Evolutionary conservation across 1,139 yeast genomes (phyloP), one percentile per base, ranked within the genome.

Genomic region (Ogataea hybrid): DNA sequence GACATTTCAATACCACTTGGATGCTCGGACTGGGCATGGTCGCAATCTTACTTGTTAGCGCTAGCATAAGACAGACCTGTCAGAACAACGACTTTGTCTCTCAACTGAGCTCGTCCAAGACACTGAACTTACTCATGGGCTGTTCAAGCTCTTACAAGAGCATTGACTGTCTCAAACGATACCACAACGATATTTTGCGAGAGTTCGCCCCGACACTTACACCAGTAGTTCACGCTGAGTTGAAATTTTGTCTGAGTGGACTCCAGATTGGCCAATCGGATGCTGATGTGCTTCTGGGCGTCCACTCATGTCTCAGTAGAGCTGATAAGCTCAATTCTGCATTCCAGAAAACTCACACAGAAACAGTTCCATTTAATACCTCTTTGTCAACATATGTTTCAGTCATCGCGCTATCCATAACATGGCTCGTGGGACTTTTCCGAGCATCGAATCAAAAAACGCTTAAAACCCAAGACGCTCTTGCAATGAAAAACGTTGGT

Each of bases 111-210:
- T 8, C 35, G 6, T 39, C 42, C 9, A 16, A 23, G 25, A 25
- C 44, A 6, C 25, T 44, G 30, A 37, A 21, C 14, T n/a, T 41
- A 4, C 28, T 47, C 10, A 28, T 47, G 21, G 34, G 35, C n/a
- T 47, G 51, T 32, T 44, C 48, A 10, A 16, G 22, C 5, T 44
- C 48, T n/a, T 42, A 47, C 31, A 47, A 29, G 23, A 28, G 48
- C 11, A 23, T 32, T 18, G 37, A 42, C 6, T 47, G 49, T 33
- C 35, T 43, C 21, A 44, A 41, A 29, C 32, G 48, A 21, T 39
- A 44, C 42, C 44, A 39, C 14, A 33, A 25, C 10, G 43, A 42
- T 9, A 28, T 49, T 17, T 28, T 46, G 28, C 36, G 34, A 12
- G 51, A 49, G 10, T 37, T 41, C 17, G 18, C 40, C 14, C 17